Evolutionary conservation across 2,329 filamentous ascomycete genomes (phyloP).

Genomic region (Lachnellula willkommii): DNA sequence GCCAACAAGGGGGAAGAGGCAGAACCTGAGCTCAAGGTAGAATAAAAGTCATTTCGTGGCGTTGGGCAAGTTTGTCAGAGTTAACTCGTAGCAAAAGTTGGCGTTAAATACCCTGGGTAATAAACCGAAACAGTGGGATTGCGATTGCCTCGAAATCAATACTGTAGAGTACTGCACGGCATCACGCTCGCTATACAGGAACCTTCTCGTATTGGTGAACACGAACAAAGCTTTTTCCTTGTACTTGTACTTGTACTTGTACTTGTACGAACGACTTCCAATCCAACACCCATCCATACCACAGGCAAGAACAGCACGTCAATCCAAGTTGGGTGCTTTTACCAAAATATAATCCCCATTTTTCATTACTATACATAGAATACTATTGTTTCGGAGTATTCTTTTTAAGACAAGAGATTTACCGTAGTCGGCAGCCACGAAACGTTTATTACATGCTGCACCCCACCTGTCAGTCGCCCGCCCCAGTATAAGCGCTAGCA

Average conservation of each 20-base stretch:
- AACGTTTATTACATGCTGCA: background rate
- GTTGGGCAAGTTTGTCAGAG: slow-evolving; percentile 4
- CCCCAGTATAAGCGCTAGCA: no score
- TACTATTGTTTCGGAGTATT: background rate
- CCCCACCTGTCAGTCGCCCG: background rate
- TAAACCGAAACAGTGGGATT: background rate
- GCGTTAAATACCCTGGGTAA: slow-evolving; percentile 15
- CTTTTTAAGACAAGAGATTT: background rate
- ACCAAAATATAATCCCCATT: background rate
- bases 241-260: no score
- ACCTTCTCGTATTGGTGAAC: no score
- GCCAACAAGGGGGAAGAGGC: slow-evolving; percentile 12
- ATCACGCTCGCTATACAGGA: background rate
- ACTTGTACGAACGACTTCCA: no score
- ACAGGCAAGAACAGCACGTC: no score
- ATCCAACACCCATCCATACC: no score
- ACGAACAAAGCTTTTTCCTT: no score
- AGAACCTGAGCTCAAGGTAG: slow-evolving; percentile 9
- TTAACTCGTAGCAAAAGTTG: slow-evolving; percentile 5
- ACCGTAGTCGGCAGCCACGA: background rate
- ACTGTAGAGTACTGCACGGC: no score
- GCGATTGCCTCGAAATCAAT: background rate
- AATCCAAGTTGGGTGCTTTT: no score
- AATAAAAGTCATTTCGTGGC: slow-evolving; percentile 13
- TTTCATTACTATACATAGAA: background rate